Conservation (phyloP, 169 alveolate genomes). For the Pseudocohnilembus persalinus region DNA sequence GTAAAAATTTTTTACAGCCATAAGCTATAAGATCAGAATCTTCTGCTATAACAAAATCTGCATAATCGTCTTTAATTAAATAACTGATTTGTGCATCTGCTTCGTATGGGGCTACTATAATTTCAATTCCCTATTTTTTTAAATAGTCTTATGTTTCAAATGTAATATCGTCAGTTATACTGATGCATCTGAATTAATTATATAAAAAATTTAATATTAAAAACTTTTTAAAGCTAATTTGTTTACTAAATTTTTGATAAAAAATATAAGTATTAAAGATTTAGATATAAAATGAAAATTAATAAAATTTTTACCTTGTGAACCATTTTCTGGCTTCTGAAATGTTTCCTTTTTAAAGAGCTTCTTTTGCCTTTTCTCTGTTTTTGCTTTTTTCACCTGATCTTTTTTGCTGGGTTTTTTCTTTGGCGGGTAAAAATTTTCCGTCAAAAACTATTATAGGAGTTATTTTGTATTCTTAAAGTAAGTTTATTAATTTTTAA, state of each 20-base stretch:
- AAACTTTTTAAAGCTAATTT: background rate
- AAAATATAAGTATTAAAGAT: too few species aligned
- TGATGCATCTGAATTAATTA: slow-evolving; percentile 57
- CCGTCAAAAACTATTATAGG: slow-evolving; percentile 87
- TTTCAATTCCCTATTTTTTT: slow-evolving; percentile 74
- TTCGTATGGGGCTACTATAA: slow-evolving; percentile 97
- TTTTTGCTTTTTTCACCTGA: slow-evolving; percentile 55
- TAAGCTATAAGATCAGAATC: slow-evolving; percentile 38
- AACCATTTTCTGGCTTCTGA: slow-evolving; percentile 64
- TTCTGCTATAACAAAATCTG: slow-evolving; percentile 60
- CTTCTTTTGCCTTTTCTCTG: slow-evolving; percentile 53
- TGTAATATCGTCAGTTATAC: slow-evolving; percentile 70
- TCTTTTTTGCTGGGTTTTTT: slow-evolving; percentile 70
- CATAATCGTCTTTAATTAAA: slow-evolving; percentile 86
- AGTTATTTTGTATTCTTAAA: slow-evolving; percentile 62
- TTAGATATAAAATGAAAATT: background rate
- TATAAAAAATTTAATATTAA: too few species aligned
- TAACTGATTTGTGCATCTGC: slow-evolving; percentile 98
- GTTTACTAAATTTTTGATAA: too few species aligned
- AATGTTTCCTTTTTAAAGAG: slow-evolving; percentile 58
- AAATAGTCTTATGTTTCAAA: slow-evolving; percentile 80
- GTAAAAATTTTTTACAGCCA: slow-evolving; percentile 20
- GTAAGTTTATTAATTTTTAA: slow-evolving; percentile 64
- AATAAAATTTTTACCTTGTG: slow-evolving; percentile 14
- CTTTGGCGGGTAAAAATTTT: slow-evolving; percentile 64